Evolutionary conservation across 257 asterid species (phyloP).

Genomic region (Echites panduratus): DNA sequence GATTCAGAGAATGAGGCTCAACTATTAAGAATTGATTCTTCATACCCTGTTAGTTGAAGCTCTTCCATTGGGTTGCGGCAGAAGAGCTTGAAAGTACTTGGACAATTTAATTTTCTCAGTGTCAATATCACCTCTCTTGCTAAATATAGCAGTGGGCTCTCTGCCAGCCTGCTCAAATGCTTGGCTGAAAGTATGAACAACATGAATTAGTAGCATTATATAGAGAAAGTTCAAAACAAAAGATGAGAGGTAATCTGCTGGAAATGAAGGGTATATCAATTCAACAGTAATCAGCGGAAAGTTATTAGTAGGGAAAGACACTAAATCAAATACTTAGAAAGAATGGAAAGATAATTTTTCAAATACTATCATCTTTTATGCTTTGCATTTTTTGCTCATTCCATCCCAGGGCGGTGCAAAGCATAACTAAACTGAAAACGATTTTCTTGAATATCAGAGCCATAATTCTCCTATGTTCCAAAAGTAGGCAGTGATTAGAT

Average conservation of each 20-base stretch:
- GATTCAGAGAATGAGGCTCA: conserved; percentile 4
- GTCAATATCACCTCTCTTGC: conserved; percentile 50
- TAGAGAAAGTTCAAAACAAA: not conserved
- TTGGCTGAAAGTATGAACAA: conserved; percentile 42
- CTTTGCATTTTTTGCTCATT: not conserved
- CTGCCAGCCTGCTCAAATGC: conserved; percentile 91
- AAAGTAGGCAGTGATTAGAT: not conserved
- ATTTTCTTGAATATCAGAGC: not conserved
- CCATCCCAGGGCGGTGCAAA: not conserved
- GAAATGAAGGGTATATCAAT: not conserved
- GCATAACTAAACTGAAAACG: not conserved
- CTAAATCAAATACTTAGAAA: not conserved
- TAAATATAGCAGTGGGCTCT: conserved; percentile 55
- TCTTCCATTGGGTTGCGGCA: conserved; percentile 37
- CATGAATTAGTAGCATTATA: conserved; percentile 19
- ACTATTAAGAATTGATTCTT: conserved; percentile 3
- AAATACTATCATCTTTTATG: not conserved
- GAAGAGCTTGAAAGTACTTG: conserved; percentile 53
- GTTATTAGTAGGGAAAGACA: not conserved
- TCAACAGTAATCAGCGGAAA: not conserved
- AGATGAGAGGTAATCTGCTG: not conserved
- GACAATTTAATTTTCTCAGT: conserved; percentile 67
- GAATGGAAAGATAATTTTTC: not conserved
- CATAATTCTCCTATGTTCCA: not conserved
- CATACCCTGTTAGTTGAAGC: conserved; percentile 41